Percentiles rank a stretch among this genome's conserved stretches.
Conservation (phyloP, 148 eudicot species). For the Dianthus caryophyllus region DNA sequence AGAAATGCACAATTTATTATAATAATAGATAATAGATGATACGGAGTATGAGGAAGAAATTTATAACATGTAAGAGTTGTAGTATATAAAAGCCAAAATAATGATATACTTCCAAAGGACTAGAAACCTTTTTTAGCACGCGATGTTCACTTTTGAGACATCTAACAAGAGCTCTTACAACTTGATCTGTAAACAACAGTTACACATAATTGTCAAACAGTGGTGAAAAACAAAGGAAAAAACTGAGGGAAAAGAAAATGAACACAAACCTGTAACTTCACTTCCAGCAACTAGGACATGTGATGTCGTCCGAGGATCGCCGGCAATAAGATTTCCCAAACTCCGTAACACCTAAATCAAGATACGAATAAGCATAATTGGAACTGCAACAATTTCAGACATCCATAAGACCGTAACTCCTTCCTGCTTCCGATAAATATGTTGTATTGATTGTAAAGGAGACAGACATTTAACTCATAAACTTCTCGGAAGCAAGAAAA, state of each 20-base stretch:
- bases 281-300: conserved; percentile 54
- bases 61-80: too few relatives aligned
- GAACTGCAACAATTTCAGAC: background rate
- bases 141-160: conserved; percentile 91
- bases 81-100: too few relatives aligned
- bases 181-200: conserved; percentile 42
- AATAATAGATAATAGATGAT: background rate
- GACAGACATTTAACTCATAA: background rate
- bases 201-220: conserved; percentile 7
- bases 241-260: background rate
- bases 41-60: too few relatives aligned
- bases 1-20: background rate
- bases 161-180: conserved; percentile 57
- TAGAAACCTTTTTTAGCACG: conserved; percentile 76
- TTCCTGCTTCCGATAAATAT: too few relatives aligned
- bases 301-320: conserved; percentile 59
- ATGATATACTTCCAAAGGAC: background rate
- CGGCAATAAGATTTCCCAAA: conserved; percentile 92
- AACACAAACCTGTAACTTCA: conserved; percentile 62
- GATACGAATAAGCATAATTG: background rate
- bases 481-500: background rate
- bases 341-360: conserved; percentile 66
- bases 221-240: background rate
- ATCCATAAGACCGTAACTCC: background rate
- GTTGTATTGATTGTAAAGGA: background rate